Evolutionary conservation across 202 grass and related monocot species (phyloP).

Genomic region (Hordeum pubiflorum): DNA sequence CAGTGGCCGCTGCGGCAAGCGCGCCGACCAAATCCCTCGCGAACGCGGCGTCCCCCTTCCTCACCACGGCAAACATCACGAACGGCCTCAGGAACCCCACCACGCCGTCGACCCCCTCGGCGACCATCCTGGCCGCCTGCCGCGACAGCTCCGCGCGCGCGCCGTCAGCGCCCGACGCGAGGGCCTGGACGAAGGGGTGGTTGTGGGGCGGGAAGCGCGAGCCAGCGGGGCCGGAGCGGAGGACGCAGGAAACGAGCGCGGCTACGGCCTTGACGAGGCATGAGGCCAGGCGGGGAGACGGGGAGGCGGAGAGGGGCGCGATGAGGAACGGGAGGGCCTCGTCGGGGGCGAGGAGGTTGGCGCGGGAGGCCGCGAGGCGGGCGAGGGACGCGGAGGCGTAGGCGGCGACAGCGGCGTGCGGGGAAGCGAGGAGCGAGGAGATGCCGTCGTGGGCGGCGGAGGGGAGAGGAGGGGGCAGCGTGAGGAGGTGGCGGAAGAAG

Average conservation of each 20-base stretch:
- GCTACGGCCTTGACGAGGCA: slow-evolving; percentile 65
- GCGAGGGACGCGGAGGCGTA: slow-evolving; percentile 39
- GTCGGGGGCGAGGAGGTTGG: slow-evolving; percentile 28
- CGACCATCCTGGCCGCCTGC: slow-evolving; percentile 61
- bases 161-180: slow-evolving; percentile 37
- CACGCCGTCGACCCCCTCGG: slow-evolving; percentile 27
- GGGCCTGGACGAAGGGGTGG: slow-evolving; percentile 77
- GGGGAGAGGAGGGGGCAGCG: slow-evolving; percentile 41
- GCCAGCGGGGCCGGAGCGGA: slow-evolving; percentile 16
- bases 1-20: slow-evolving; percentile 39
- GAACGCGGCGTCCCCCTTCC: slow-evolving; percentile 38
- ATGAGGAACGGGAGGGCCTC: slow-evolving; percentile 41
- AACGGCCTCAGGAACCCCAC: slow-evolving; percentile 63
- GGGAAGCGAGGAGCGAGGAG: slow-evolving; percentile 42
- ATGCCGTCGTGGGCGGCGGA: slow-evolving; percentile 43
- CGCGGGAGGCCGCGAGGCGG: slow-evolving; percentile 37
- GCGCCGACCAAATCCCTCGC: slow-evolving; percentile 62
- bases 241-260: slow-evolving; percentile 44
- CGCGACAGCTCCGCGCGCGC: slow-evolving; percentile 49
- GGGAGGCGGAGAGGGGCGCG: slow-evolving; percentile 30
- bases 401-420: slow-evolving; percentile 33
- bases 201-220: slow-evolving; percentile 40
- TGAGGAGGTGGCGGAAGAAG: slow-evolving; percentile 68
- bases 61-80: slow-evolving; percentile 60
- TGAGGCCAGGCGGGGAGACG: slow-evolving; percentile 30